Conservation (phyloP, 2,329 filamentous ascomycete genomes). For the Hypoxylon sp. region DNA sequence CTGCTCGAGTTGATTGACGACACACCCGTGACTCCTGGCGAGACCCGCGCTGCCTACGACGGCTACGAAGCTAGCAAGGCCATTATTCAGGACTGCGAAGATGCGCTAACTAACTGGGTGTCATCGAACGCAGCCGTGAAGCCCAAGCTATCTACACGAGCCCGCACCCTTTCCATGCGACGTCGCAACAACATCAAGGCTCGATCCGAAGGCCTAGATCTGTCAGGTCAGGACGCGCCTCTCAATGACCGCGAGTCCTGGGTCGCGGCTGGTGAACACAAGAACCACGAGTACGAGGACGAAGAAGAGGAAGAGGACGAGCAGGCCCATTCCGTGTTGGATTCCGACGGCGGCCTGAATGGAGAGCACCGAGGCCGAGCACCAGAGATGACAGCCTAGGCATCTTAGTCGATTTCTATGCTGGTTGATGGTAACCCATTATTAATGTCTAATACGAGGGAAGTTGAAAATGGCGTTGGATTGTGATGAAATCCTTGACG, state of each 20-base stretch:
- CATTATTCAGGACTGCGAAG: slow-evolving; percentile 99
- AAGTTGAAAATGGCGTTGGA: slow-evolving; percentile 3
- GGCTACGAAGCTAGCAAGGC: slow-evolving; percentile 98
- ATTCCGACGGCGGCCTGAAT: slow-evolving; percentile 68
- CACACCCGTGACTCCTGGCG: slow-evolving; percentile 95
- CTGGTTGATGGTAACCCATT: slow-evolving; percentile 22
- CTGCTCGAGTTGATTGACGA: slow-evolving; percentile 97
- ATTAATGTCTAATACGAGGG: slow-evolving; percentile 53
- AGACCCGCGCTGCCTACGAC: slow-evolving; percentile 95
- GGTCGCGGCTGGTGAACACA: slow-evolving; percentile 80
- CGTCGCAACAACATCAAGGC: slow-evolving; percentile 79
- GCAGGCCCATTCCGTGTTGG: slow-evolving; percentile 67
- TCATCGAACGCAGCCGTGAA: slow-evolving; percentile 89
- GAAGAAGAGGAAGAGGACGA: slow-evolving; percentile 79
- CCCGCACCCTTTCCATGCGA: slow-evolving; percentile 89
- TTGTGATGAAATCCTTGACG: background rate
- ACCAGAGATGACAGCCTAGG: slow-evolving; percentile 46
- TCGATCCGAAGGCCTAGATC: slow-evolving; percentile 80
- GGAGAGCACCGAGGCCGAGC: slow-evolving; percentile 63
- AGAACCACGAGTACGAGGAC: slow-evolving; percentile 70
- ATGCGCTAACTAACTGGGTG: slow-evolving; percentile 97
- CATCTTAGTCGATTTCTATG: slow-evolving; percentile 12
- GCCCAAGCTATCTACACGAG: slow-evolving; percentile 87
- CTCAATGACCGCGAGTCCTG: slow-evolving; percentile 86
- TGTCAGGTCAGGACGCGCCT: slow-evolving; percentile 85